Base-by-base conservation (phyloP, 352 stramenopile genomes). In the Globisporangium sylvaticum region DNA sequence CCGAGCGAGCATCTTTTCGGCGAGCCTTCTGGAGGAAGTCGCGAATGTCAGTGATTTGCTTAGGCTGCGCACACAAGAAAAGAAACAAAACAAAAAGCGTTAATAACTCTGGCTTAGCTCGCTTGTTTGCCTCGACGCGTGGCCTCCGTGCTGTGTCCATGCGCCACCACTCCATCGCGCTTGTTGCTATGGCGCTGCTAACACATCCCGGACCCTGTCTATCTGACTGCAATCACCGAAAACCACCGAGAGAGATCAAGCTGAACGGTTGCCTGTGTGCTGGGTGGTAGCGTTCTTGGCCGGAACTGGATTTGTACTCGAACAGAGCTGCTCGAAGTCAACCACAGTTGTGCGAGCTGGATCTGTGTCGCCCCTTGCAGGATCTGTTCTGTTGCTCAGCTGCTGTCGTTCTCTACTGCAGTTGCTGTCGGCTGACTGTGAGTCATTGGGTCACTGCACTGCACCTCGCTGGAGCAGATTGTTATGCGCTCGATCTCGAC, bases 11-110 rank as follows among this genome's bases (percentile, higher is more conserved):
- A 91, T 98, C 94, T 83, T 97, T 97, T 89, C 96, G 84, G 78
- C 96, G 94, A 65, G 97, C 97, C 89, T 98, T 99, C 86, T 98
- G 96, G 75, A 99, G 90, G 84, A 99, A 99, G 84, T 99, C 97
- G 75, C 96, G 93, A 80, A 99, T 99, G 82, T 99, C 97, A 74
- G 92, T 98, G 90, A 99, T 99, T 88, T 98, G 88, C 89, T 99
- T 99, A 69, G 97, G 97, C 97, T 98, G 77, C 64, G 70, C 18
- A 64, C 4, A 9, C 14, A 18, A 59, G 66, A 10, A 72, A 54
- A 71, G 44, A 54, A 4, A 53, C 9, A 31, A 5, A 20, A 55
- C 10, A 20, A 9, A 48, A 1, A 46, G 22, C 39, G 39, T 48
- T 6, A 48, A 22, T 48, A 9, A n/a, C 39, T n/a, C 6, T n/a